phyloP scores from a whole-genome alignment of 352 stramenopile genomes.

The Pythium biforme region DNA sequence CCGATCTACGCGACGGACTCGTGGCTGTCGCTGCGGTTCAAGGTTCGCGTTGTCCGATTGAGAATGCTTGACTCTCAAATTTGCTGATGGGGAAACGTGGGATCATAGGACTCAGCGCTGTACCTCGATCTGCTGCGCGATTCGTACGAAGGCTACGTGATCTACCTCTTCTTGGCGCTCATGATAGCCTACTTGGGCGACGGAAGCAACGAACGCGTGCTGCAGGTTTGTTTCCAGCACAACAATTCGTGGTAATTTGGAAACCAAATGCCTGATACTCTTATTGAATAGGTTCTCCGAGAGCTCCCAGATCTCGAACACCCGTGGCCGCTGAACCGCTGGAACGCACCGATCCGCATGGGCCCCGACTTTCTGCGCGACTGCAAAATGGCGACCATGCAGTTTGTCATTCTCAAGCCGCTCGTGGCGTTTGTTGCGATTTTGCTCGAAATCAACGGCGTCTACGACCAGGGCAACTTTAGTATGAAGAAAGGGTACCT shows the following conservation, averaged over 20 bases:
- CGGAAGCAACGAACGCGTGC: conserved; percentile 88
- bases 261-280: background rate
- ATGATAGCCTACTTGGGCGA: conserved; percentile 95
- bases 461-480: conserved; percentile 88
- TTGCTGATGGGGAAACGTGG: background rate
- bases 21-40: conserved; percentile 97
- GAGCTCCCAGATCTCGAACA: conserved; percentile 67
- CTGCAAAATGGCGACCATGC: conserved; percentile 94
- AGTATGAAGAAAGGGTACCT: conserved; percentile 82
- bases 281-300: conserved; percentile 34
- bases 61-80: no score
- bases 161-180: conserved; percentile 97
- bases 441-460: conserved; percentile 71
- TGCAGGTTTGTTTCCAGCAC: conserved; percentile 36
- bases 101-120: conserved; percentile 57
- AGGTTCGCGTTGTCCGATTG: conserved; percentile 38
- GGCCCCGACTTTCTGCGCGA: conserved; percentile 88
- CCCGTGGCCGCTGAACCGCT: conserved; percentile 72
- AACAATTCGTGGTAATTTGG: background rate
- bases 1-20: conserved; percentile 97
- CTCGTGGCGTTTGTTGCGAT: conserved; percentile 90
- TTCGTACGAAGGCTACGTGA: conserved; percentile 98
- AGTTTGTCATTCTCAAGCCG: conserved; percentile 96
- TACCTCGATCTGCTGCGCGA: conserved; percentile 95
- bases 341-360: conserved; percentile 69